A percentile compares a stretch with the other conserved stretches of the same genome.
These are phyloP conservation scores for Delphinella strobiligena DNA, from an alignment of 2,329 filamentous ascomycete genomes.

Conservation along the genomic window DNA sequence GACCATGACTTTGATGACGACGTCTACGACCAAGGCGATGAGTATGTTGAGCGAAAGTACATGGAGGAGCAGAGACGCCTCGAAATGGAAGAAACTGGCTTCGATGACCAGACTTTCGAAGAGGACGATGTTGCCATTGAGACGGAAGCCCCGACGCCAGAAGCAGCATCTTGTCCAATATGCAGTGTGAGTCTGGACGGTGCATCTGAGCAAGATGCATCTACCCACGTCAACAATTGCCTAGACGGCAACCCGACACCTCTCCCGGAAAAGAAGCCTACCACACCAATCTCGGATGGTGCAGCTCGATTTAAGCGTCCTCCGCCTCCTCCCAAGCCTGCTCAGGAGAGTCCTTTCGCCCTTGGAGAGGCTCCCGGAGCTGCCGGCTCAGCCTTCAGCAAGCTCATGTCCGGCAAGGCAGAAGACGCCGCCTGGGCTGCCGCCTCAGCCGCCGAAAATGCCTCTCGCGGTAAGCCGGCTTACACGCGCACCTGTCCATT, in stretches of 20 bases:
- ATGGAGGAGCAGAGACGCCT: constrained; percentile 58
- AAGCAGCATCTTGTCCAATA: constrained; percentile 54
- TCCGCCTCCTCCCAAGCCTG: constrained; percentile 56
- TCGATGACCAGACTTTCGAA: constrained; percentile 10
- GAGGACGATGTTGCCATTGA: constrained; percentile 1
- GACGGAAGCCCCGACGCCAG: constrained; percentile 1
- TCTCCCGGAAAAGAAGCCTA: constrained; percentile 26
- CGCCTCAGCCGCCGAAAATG: constrained; percentile 67
- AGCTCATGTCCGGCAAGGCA: constrained; percentile 82
- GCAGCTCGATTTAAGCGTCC: constrained; percentile 54
- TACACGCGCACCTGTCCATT: constrained; percentile 91
- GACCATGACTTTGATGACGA: constrained; percentile 48
- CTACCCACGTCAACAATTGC: constrained; percentile 83
- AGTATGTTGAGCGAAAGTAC: constrained; percentile 44
- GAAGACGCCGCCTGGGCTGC: constrained; percentile 84
- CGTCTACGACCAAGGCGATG: constrained; percentile 42
- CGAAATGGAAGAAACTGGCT: constrained; percentile 41
- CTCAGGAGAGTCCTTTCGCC: constrained; percentile 67
- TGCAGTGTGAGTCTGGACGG: constrained; percentile 56
- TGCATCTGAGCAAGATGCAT: constrained; percentile 49
- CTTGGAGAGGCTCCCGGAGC: constrained; percentile 30
- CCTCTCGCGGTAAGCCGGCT: constrained; percentile 71
- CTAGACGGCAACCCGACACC: constrained; percentile 68
- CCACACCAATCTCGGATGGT: constrained; percentile 11
- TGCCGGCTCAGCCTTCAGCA: constrained; percentile 67